phyloP scores from a whole-genome alignment of 768 basidiomycete species.

The Rhizopogon vulgaris region DNA sequence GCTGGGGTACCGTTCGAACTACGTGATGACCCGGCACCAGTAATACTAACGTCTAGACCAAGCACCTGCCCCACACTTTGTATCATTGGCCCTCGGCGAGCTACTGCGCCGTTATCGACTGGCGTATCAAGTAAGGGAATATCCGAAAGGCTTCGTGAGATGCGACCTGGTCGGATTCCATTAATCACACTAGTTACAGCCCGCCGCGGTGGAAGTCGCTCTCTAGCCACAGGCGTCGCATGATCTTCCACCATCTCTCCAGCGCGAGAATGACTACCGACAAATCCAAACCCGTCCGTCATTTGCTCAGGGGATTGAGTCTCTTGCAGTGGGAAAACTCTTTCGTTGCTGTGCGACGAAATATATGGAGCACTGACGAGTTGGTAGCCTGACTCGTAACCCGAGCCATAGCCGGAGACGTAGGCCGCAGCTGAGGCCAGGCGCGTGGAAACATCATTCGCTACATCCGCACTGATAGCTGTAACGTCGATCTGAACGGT shows the following conservation, averaged over 20 bases:
- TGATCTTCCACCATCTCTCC: slow-evolving; percentile 19
- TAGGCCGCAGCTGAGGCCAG: slow-evolving; percentile 32
- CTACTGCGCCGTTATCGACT: slow-evolving; percentile 8
- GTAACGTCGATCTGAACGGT: background rate
- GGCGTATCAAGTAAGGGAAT: slow-evolving; percentile 7
- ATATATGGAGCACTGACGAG: slow-evolving; percentile 15
- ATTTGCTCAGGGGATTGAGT: slow-evolving; percentile 17
- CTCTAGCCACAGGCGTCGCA: slow-evolving; percentile 18
- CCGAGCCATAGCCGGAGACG: slow-evolving; percentile 27
- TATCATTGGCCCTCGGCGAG: slow-evolving; percentile 10
- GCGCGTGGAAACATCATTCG: slow-evolving; percentile 9
- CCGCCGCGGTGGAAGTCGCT: slow-evolving; percentile 15
- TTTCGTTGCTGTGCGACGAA: slow-evolving; percentile 18
- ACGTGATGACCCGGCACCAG: slow-evolving; percentile 5
- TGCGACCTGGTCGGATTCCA: slow-evolving; percentile 8
- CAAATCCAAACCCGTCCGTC: slow-evolving; percentile 20
- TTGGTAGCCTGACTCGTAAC: slow-evolving; percentile 26
- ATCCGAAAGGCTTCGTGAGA: slow-evolving; percentile 11
- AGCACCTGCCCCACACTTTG: slow-evolving; percentile 11
- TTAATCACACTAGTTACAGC: slow-evolving; percentile 18
- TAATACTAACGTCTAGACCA: slow-evolving; percentile 15
- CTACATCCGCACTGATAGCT: background rate
- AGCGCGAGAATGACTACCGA: slow-evolving; percentile 18
- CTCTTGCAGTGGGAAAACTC: slow-evolving; percentile 23
- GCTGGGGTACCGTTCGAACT: slow-evolving; percentile 7